phyloP scores from a whole-genome alignment of 2,329 filamentous ascomycete genomes.

The Ambrosiella beaveri region DNA sequence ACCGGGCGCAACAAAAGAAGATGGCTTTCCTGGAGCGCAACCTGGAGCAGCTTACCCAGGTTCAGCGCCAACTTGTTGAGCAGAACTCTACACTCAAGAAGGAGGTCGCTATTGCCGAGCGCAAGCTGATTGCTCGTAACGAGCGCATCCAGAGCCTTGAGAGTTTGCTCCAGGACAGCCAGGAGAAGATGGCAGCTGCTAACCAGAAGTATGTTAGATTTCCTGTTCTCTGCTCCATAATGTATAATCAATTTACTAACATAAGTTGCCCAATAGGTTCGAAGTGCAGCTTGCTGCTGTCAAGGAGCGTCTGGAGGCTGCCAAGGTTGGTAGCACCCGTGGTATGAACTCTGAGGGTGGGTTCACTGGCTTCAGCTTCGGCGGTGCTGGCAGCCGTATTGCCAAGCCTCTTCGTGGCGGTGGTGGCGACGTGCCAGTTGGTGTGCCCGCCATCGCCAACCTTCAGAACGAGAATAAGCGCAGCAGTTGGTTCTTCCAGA shows the following conservation, averaged over 20 bases:
- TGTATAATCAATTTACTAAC: slow-evolving; percentile 15
- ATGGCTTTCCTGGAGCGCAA: slow-evolving; percentile 99
- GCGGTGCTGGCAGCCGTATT: slow-evolving; percentile 45
- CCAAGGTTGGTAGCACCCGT: slow-evolving; percentile 79
- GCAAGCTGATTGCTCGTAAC: slow-evolving; percentile 89
- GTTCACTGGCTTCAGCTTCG: slow-evolving; percentile 54
- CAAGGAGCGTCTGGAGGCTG: slow-evolving; percentile 92
- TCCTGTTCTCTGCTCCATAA: slow-evolving; percentile 4
- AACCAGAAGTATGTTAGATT: slow-evolving; percentile 69
- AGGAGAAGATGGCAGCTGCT: slow-evolving; percentile 92
- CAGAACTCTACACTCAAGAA: slow-evolving; percentile 97
- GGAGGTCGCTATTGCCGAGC: slow-evolving; percentile 94
- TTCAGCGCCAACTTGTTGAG: slow-evolving; percentile 93
- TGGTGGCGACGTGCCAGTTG: slow-evolving; percentile 29
- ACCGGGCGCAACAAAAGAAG: slow-evolving; percentile 98
- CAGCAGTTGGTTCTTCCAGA: slow-evolving; percentile 60
- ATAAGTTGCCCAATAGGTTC: slow-evolving; percentile 44
- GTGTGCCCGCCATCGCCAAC: slow-evolving; percentile 39
- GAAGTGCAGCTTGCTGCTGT: slow-evolving; percentile 92
- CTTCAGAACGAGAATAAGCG: slow-evolving; percentile 50
- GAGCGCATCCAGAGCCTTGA: slow-evolving; percentile 93
- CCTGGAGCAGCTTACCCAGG: slow-evolving; percentile 90
- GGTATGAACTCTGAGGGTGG: slow-evolving; percentile 50
- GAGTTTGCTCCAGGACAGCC: slow-evolving; percentile 80
- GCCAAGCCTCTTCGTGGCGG: slow-evolving; percentile 52